phyloP scores from a whole-genome alignment of 2,329 filamentous ascomycete species.

The Diaporthe citri region DNA sequence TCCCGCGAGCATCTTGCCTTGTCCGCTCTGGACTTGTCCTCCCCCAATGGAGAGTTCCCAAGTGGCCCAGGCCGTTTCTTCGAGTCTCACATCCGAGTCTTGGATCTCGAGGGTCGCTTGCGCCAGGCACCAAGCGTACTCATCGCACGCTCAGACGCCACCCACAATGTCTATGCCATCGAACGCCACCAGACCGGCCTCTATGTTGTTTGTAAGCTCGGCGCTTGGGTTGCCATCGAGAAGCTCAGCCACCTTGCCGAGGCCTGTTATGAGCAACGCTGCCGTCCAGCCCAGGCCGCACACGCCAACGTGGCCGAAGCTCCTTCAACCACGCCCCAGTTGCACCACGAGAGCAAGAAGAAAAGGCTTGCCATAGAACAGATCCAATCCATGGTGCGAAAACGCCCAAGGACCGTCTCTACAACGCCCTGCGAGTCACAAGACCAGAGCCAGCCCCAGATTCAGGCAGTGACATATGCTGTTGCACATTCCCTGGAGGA shows the following conservation, averaged over 20 bases:
- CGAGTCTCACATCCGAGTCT: constrained; percentile 71
- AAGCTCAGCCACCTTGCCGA: constrained; percentile 65
- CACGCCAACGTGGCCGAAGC: constrained; percentile 38
- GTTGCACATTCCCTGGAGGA: constrained; percentile 19
- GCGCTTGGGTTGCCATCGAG: constrained; percentile 73
- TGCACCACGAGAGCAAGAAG: constrained; percentile 65
- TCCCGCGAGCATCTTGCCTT: constrained; percentile 71
- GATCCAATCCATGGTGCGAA: constrained; percentile 72
- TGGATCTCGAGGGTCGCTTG: constrained; percentile 74
- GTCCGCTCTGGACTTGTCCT: constrained; percentile 70
- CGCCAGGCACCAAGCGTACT: constrained; percentile 71
- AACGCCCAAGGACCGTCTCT: constrained; percentile 60
- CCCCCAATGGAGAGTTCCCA: constrained; percentile 63
- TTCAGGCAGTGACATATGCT: neutral
- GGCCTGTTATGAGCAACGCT: constrained; percentile 53
- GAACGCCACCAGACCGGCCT: constrained; percentile 72
- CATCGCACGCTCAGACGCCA: constrained; percentile 70
- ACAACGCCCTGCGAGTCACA: constrained; percentile 51
- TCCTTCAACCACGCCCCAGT: constrained; percentile 57
- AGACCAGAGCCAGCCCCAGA: constrained; percentile 35
- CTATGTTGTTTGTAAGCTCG: constrained; percentile 78
- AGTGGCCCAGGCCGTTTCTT: constrained; percentile 64
- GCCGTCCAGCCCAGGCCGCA: constrained; percentile 43
- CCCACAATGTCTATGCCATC: constrained; percentile 69
- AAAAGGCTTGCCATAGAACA: constrained; percentile 72